Percentiles rank a stretch among this genome's conserved stretches.
phyloP scores from a whole-genome alignment of 768 basidiomycete genomes.

The Trametes cubensis region DNA sequence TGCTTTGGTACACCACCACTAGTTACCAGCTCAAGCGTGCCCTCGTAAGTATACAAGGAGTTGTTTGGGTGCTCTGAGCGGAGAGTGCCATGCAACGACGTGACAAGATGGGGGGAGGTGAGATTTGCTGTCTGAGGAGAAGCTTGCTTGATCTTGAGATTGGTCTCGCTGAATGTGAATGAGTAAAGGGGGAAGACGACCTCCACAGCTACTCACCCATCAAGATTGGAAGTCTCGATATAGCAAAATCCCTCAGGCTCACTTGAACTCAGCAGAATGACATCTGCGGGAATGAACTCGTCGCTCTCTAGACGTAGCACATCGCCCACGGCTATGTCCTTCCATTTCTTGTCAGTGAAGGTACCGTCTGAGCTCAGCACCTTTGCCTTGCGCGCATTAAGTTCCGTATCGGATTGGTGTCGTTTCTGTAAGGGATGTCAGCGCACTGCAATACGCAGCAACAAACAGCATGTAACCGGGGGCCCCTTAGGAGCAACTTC shows the following conservation, averaged over 20 bases:
- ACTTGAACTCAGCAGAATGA: slow-evolving; percentile 82
- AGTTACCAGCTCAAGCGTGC: slow-evolving; percentile 67
- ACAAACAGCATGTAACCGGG: no score
- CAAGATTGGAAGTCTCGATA: slow-evolving; percentile 96
- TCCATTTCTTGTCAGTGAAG: slow-evolving; percentile 83
- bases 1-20: slow-evolving; percentile 67
- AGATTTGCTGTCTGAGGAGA: slow-evolving; percentile 78
- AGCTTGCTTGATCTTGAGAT: slow-evolving; percentile 98
- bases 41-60: slow-evolving; percentile 95
- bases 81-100: slow-evolving; percentile 75
- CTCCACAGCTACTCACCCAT: slow-evolving; percentile 65
- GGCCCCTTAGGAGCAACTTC: no score
- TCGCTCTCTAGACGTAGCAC: slow-evolving; percentile 88
- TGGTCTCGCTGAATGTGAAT: slow-evolving; percentile 73
- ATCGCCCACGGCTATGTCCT: slow-evolving; percentile 88
- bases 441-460: background rate
- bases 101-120: slow-evolving; percentile 76
- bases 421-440: slow-evolving; percentile 67
- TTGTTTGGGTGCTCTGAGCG: slow-evolving; percentile 98
- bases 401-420: slow-evolving; percentile 90
- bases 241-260: slow-evolving; percentile 98
- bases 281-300: slow-evolving; percentile 95
- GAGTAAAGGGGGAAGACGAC: background rate
- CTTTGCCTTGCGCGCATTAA: slow-evolving; percentile 82
- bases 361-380: slow-evolving; percentile 64